These are phyloP conservation scores for Alternaria consortialis DNA, from an alignment of 2,329 filamentous ascomycete species.

Conservation along the genomic window DNA sequence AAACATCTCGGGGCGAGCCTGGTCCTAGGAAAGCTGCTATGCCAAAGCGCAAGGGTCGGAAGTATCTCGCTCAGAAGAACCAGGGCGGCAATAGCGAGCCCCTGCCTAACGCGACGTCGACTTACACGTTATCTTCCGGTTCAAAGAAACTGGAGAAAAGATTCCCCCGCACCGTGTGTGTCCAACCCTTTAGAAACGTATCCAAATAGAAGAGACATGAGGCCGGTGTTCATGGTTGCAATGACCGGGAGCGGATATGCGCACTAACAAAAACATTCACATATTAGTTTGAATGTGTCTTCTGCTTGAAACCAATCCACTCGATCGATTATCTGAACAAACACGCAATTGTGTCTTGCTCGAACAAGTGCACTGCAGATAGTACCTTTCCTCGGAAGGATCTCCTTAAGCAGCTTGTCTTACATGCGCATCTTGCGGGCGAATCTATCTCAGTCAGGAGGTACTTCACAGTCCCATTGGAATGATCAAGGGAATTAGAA, in stretches of 20 bases:
- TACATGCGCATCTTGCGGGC: slow-evolving; percentile 11
- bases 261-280: slow-evolving; percentile 13
- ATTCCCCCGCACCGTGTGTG: slow-evolving; percentile 22
- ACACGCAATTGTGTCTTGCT: slow-evolving; percentile 17
- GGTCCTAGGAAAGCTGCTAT: no score
- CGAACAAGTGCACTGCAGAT: neutral
- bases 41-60: neutral
- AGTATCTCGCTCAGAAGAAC: neutral
- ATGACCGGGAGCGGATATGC: slow-evolving; percentile 19
- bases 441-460: neutral
- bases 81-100: neutral
- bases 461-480: slow-evolving; percentile 13
- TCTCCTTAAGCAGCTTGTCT: slow-evolving; percentile 25
- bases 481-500: slow-evolving; percentile 6
- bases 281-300: slow-evolving; percentile 9
- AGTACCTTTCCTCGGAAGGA: slow-evolving; percentile 26
- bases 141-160: neutral
- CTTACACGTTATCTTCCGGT: neutral
- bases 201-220: slow-evolving; percentile 28
- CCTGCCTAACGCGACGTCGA: neutral
- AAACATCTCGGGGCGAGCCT: neutral
- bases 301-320: slow-evolving; percentile 14
- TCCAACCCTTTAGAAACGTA: slow-evolving; percentile 13
- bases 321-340: slow-evolving; percentile 12
- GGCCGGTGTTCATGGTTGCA: slow-evolving; percentile 15